Percentiles rank a stretch among this genome's conserved stretches.
Evolutionary conservation across 257 asterid species (phyloP).

Genomic region (Gardenia jasminoides): DNA sequence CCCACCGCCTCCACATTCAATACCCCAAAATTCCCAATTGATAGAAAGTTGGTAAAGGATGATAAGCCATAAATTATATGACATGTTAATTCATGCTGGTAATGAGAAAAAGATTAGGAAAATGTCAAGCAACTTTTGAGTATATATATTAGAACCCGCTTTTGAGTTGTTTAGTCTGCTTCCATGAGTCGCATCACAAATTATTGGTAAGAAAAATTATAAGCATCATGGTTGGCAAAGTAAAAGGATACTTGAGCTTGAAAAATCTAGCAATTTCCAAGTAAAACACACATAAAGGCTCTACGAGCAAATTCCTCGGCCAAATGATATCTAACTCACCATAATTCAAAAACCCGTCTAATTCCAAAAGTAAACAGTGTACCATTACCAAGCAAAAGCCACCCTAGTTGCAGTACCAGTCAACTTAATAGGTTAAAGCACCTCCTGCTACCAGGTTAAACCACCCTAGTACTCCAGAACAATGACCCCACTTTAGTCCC

Average conservation of each 20-base stretch:
- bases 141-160: too few species aligned
- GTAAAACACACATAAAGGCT: neutral
- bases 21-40: neutral
- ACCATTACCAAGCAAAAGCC: neutral
- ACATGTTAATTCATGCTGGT: neutral
- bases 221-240: neutral
- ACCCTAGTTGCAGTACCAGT: neutral
- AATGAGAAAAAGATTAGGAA: neutral
- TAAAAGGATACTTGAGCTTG: neutral
- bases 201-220: neutral
- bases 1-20: neutral
- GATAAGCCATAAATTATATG: neutral
- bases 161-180: neutral
- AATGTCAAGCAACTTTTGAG: neutral
- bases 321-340: neutral
- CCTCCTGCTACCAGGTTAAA: too few species aligned
- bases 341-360: neutral
- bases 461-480: too few species aligned
- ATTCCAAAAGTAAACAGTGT: neutral
- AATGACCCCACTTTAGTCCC: neutral
- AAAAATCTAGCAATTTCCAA: neutral
- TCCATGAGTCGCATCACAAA: neutral
- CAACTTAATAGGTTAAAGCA: neutral
- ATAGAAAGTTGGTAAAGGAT: neutral
- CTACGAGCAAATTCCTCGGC: neutral